A percentile compares a stretch with the other conserved stretches of the same genome.
phyloP scores from a whole-genome alignment of 495 filamentous ascomycete species.

The Acidomyces sp. region DNA sequence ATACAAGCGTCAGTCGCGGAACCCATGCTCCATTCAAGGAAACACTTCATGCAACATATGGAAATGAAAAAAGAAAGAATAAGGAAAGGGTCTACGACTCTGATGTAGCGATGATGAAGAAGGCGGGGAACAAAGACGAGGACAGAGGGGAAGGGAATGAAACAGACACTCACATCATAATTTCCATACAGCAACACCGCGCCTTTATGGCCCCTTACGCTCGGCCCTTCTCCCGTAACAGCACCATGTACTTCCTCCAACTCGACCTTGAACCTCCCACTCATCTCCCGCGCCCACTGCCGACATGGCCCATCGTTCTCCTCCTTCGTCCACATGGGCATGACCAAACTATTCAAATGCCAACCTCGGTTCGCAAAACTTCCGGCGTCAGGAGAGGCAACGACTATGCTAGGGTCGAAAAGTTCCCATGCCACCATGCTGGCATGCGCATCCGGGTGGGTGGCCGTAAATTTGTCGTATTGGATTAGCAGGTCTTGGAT shows the following conservation, averaged over 20 bases:
- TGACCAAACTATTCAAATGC: constrained; percentile 15
- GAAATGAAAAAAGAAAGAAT: no score
- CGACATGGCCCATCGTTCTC: constrained; percentile 12
- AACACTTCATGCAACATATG: no score
- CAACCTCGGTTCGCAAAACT: constrained; percentile 15
- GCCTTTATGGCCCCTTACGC: constrained; percentile 12
- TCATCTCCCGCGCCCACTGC: constrained; percentile 13
- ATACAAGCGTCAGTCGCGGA: no score
- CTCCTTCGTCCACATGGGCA: constrained; percentile 10
- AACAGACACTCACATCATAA: constrained; percentile 24
- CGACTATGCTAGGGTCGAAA: constrained; percentile 8
- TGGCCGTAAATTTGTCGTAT: constrained; percentile 14
- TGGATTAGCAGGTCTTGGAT: constrained; percentile 13
- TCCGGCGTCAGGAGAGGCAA: constrained; percentile 4
- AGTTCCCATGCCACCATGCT: constrained; percentile 22
- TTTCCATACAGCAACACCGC: constrained; percentile 18
- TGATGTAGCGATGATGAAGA: no score
- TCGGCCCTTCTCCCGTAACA: constrained; percentile 7
- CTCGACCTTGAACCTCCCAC: constrained; percentile 11
- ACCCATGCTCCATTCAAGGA: no score
- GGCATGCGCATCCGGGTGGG: constrained; percentile 11
- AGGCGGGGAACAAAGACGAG: no score
- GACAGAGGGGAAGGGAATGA: no score
- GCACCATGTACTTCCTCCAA: constrained; percentile 11
- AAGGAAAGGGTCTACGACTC: no score